Conservation (phyloP, 108 stramenopile species). For the Skeletonema costatum region DNA sequence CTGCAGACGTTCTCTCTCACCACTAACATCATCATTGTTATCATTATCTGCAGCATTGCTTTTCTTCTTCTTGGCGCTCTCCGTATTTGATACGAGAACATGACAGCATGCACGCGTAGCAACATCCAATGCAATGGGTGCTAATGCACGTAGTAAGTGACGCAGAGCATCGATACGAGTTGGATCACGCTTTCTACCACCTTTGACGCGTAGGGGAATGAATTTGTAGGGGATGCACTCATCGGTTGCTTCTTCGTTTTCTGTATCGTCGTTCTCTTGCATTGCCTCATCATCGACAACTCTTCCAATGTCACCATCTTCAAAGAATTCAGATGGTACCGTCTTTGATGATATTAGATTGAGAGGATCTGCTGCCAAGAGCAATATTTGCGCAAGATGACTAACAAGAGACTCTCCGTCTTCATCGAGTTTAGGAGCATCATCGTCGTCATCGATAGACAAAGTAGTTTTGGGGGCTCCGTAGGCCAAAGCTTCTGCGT, state of each 20-base stretch:
- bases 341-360: conserved; percentile 25
- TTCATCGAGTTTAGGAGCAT: neutral
- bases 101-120: conserved; percentile 54
- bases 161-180: conserved; percentile 73
- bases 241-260: conserved; percentile 14
- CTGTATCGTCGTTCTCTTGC: conserved; percentile 8
- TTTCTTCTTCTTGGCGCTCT: conserved; percentile 1
- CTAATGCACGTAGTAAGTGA: conserved; percentile 60
- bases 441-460: neutral
- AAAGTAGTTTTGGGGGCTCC: neutral
- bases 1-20: conserved; percentile 19
- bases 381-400: conserved; percentile 21
- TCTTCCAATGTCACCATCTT: conserved; percentile 3
- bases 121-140: conserved; percentile 79
- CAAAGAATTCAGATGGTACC: conserved; percentile 32
- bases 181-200: conserved; percentile 29
- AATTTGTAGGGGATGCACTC: conserved; percentile 24
- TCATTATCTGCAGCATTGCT: neutral
- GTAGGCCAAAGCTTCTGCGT: conserved; percentile 22
- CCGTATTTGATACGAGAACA: conserved; percentile 20
- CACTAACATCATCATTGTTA: neutral
- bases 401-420: conserved; percentile 38
- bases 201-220: conserved; percentile 24
- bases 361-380: conserved; percentile 36
- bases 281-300: neutral